Evolutionary conservation across 2,329 filamentous ascomycete species (phyloP).

Genomic region (Xylariaceae sp.): DNA sequence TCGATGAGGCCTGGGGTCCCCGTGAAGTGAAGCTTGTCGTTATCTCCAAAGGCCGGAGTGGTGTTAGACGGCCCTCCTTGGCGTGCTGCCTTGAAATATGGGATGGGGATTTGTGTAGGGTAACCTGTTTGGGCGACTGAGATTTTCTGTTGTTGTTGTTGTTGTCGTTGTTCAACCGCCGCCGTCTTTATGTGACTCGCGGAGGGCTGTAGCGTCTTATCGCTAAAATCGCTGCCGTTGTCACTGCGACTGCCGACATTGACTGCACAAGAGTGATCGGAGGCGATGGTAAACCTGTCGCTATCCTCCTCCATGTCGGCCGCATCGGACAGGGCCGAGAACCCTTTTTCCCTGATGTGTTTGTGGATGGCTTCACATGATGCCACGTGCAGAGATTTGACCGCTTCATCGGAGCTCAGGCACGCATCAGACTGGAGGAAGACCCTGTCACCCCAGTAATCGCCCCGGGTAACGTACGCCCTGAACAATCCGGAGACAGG

Average conservation of each 20-base stretch:
- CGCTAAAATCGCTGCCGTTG: constrained; percentile 9
- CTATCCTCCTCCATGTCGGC: constrained; percentile 20
- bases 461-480: constrained; percentile 25
- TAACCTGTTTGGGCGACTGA: too few species aligned
- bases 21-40: too few species aligned
- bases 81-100: too few species aligned
- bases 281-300: constrained; percentile 21
- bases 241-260: constrained; percentile 2
- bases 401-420: constrained; percentile 18
- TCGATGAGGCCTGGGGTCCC: too few species aligned
- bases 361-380: constrained; percentile 29
- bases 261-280: constrained; percentile 23
- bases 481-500: constrained; percentile 20
- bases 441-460: constrained; percentile 20
- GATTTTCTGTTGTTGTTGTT: too few species aligned
- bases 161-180: constrained; percentile 3
- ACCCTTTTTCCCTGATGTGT: constrained; percentile 27
- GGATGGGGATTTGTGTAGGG: too few species aligned
- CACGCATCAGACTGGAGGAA: constrained; percentile 25
- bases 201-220: constrained; percentile 8
- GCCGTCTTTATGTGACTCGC: background rate
- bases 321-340: constrained; percentile 16
- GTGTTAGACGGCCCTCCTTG: too few species aligned
- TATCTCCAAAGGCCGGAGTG: too few species aligned
- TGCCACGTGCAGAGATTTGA: constrained; percentile 27